These are phyloP conservation scores for Macrolepiota dolichaula DNA, from an alignment of 768 basidiomycete genomes.

Conservation along the genomic window DNA sequence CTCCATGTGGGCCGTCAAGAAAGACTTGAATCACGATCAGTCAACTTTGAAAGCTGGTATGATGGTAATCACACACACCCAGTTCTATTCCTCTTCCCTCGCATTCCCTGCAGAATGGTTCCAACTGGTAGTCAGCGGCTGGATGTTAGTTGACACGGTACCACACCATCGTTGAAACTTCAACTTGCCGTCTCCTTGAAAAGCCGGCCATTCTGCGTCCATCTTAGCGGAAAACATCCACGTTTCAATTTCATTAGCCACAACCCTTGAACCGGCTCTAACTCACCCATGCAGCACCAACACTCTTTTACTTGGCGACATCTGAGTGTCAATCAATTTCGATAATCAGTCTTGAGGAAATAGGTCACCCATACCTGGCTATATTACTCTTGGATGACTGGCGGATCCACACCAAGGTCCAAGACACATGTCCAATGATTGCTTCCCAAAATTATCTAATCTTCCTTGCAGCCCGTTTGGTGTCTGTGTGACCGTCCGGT, in stretches of 20 bases:
- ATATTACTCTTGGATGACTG: not conserved
- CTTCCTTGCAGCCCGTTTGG: not conserved
- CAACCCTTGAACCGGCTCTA: not conserved
- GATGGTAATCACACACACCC: not conserved
- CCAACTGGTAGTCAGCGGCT: not conserved
- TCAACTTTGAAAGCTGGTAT: not conserved
- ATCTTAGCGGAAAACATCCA: not conserved
- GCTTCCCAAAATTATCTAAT: not conserved
- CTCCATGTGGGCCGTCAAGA: slow-evolving; percentile 6
- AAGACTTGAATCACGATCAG: slow-evolving; percentile 7
- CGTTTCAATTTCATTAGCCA: not conserved
- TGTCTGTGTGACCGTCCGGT: not conserved
- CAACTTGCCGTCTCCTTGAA: slow-evolving; percentile 3
- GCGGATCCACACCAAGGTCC: not conserved
- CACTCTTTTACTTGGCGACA: slow-evolving; percentile 3
- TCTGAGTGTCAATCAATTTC: not conserved
- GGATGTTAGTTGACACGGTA: too few species aligned
- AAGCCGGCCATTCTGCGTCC: slow-evolving; percentile 4
- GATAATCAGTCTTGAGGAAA: not conserved
- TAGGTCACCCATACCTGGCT: not conserved
- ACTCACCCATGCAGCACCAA: slow-evolving; percentile 10
- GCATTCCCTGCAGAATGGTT: slow-evolving; percentile 9
- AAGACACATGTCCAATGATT: not conserved
- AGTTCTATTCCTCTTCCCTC: slow-evolving; percentile 7
- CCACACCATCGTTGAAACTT: not conserved